Evolutionary conservation across 768 basidiomycete species (phyloP), one percentile per base, ranked within the genome.

Genomic region (Kwoniella heveanensis): DNA sequence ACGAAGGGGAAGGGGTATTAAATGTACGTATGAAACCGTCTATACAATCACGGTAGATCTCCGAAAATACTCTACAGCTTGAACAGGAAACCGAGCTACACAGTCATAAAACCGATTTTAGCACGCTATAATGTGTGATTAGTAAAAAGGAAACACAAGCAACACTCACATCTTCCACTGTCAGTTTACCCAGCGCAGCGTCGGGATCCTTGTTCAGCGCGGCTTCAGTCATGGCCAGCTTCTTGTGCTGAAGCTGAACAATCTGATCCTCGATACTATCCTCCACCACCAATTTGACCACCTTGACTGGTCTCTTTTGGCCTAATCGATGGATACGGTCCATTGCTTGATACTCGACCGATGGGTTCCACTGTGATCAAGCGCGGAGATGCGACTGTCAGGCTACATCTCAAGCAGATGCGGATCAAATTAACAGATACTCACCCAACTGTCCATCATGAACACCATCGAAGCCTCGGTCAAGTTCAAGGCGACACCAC

Each of bases 211-310:
- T 71, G n/a, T 67, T 67, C n/a, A 77, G 63, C 19, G 75, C 73
- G 22, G 71, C 74, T 62, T 72, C 88, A 2, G 94, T 87, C 93
- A 96, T 95, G 0, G 92, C 92, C 39, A 88, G 86, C 79, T 99
- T 99, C 83, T 97, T 96, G 80, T 96, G 92, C 81, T 97, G 93
- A n/a, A 95, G 87, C 80, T 95, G 91, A 19, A 99, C 85, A 61
- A 99, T 98, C 65, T 92, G 88, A 64, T 77, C 69, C 59, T 99
- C 96, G 66, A 99, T 98, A 64, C 90, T 91, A 77, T 99, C 94
- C 80, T 98, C 93, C 47, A 97, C 85, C 19, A 97, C 90, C 9
- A 98, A 84, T 73, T 98, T 95, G 79, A 92, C 91, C 17, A 92
- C 92, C 70, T 90, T 86, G 50, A 99, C 91, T 8, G 95, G 94